Percentiles rank a stretch among this genome's conserved stretches.
phyloP scores from a whole-genome alignment of 2,329 filamentous ascomycete genomes.

The Fusarium mundagurra region DNA sequence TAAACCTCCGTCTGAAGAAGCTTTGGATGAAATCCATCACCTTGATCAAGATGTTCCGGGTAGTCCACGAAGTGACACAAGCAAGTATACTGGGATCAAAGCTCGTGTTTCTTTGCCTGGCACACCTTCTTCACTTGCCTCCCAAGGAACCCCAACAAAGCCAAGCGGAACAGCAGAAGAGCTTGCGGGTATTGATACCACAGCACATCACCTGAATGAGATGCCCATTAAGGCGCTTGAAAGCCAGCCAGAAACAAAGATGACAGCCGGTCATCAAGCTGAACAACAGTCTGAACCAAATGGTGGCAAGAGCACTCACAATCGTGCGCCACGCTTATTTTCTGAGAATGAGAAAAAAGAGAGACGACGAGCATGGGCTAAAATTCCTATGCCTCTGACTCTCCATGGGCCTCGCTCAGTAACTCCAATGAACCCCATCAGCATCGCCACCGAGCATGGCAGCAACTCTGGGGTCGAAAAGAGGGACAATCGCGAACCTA shows the following conservation, averaged over 20 bases:
- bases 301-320: neutral
- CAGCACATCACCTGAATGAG: neutral
- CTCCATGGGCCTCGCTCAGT: conserved; percentile 28
- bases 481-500: conserved; percentile 3
- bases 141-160: neutral
- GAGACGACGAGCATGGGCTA: conserved; percentile 47
- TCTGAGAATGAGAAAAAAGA: conserved; percentile 46
- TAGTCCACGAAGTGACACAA: conserved; percentile 15
- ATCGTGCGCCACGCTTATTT: conserved; percentile 36
- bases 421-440: conserved; percentile 3
- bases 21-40: conserved; percentile 16
- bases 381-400: conserved; percentile 48
- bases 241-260: neutral
- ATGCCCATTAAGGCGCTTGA: neutral
- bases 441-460: neutral
- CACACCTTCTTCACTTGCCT: neutral
- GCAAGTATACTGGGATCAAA: conserved; percentile 5
- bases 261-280: neutral
- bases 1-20: conserved; percentile 46
- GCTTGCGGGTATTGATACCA: neutral
- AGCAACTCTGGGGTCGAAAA: neutral
- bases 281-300: neutral
- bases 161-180: neutral
- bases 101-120: conserved; percentile 39
- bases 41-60: neutral